Evolutionary conservation across 345 rosid species (phyloP).

Genomic region (Theobroma cacao): DNA sequence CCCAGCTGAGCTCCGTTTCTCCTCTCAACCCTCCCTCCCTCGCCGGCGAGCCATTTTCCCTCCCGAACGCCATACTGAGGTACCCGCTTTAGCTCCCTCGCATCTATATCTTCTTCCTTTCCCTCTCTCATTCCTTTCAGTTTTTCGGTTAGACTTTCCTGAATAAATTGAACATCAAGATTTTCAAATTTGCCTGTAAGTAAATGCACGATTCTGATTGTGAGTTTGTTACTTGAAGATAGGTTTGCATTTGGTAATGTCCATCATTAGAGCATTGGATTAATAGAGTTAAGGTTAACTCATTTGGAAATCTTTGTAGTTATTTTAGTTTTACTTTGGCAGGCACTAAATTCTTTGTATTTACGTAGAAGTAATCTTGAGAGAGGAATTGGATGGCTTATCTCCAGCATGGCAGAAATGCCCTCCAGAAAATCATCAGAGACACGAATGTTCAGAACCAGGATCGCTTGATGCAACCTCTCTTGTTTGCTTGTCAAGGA

Average conservation of each 20-base stretch:
- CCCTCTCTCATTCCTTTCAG: neutral
- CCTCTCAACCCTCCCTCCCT: neutral
- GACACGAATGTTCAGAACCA: slow-evolving; percentile 23
- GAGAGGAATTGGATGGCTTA: slow-evolving; percentile 35
- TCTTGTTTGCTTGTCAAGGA: slow-evolving; percentile 75
- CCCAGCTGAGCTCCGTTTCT: neutral
- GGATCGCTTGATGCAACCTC: slow-evolving; percentile 49
- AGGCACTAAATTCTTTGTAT: neutral
- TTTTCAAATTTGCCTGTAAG: too few relatives aligned
- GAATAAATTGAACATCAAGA: neutral
- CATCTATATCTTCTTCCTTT: neutral
- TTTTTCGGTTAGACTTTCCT: neutral
- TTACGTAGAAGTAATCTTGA: neutral
- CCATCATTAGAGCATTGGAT: too few relatives aligned
- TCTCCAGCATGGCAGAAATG: slow-evolving; percentile 40
- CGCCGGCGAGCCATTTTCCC: neutral
- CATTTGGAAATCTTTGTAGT: neutral
- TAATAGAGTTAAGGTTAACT: neutral
- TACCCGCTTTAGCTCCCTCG: neutral
- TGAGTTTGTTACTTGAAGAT: neutral
- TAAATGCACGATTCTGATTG: neutral
- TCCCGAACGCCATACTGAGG: neutral
- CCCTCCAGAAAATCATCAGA: slow-evolving; percentile 37
- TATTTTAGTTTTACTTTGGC: neutral
- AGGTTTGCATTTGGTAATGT: neutral